These are phyloP conservation scores for Fusarium oxysporum DNA, from an alignment of 2,329 filamentous ascomycete genomes.

Conservation along the genomic window DNA sequence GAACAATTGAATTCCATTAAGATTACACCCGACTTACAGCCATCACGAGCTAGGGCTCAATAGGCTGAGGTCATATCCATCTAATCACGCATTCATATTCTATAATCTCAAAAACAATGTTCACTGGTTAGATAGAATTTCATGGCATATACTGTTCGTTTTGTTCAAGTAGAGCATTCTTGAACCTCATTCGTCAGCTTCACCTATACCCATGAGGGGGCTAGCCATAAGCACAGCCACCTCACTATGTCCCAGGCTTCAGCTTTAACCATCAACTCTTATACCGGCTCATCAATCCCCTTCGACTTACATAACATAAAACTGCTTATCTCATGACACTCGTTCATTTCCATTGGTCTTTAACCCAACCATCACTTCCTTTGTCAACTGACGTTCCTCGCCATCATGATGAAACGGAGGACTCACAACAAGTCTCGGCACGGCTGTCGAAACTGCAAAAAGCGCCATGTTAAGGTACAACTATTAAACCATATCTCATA, in stretches of 20 bases:
- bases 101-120: neutral
- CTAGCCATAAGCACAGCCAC: conserved; percentile 39
- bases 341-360: rapidly evolving
- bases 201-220: neutral
- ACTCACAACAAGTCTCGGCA: conserved; percentile 43
- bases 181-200: conserved; percentile 14
- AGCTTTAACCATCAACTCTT: neutral
- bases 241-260: neutral
- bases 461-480: conserved; percentile 41
- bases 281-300: neutral
- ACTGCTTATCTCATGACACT: neutral
- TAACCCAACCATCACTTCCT: rapidly evolving
- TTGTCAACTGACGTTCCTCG: neutral
- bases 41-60: no score
- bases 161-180: neutral
- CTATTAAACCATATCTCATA: neutral
- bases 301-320: no score
- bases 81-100: no score
- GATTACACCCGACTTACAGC: no score
- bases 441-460: conserved; percentile 44
- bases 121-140: neutral
- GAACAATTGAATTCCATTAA: neutral
- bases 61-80: no score
- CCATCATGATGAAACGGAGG: conserved; percentile 38
- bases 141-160: neutral